phyloP scores from a whole-genome alignment of 345 rosid genomes.

The Carallia pectinifolia region DNA sequence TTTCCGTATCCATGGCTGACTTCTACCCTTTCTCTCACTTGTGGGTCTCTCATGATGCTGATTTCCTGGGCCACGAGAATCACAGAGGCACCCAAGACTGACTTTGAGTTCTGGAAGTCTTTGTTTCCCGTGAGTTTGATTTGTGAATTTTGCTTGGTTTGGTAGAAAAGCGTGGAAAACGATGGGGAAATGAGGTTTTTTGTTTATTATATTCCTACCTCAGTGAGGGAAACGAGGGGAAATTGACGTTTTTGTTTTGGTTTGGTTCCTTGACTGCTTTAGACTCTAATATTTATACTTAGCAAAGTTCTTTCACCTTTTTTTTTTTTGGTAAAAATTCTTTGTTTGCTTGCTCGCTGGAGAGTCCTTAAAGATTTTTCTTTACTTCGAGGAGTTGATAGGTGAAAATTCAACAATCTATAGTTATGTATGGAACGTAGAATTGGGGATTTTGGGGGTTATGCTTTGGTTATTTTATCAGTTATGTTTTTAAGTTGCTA shows the following conservation, averaged over 20 bases:
- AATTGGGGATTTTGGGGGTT: neutral
- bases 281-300: neutral
- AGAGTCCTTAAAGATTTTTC: too few relatives aligned
- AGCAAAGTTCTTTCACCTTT: neutral
- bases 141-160: constrained; percentile 32
- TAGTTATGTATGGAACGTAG: neutral
- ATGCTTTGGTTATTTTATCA: neutral
- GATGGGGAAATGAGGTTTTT: constrained; percentile 12
- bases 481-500: neutral
- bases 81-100: constrained; percentile 73
- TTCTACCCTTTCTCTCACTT: constrained; percentile 88
- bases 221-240: constrained; percentile 12
- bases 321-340: too few relatives aligned
- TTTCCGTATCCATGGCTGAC: constrained; percentile 97
- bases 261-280: constrained; percentile 16
- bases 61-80: constrained; percentile 81
- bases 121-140: constrained; percentile 70
- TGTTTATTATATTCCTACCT: neutral
- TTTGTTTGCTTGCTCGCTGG: too few relatives aligned
- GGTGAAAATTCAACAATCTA: too few relatives aligned
- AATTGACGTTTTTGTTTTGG: constrained; percentile 39
- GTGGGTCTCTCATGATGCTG: constrained; percentile 86
- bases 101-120: constrained; percentile 85
- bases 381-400: too few relatives aligned
- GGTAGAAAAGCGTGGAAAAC: constrained; percentile 20